Evolutionary conservation across 2,329 filamentous ascomycete species (phyloP).

Genomic region (Mariannaea sp.): DNA sequence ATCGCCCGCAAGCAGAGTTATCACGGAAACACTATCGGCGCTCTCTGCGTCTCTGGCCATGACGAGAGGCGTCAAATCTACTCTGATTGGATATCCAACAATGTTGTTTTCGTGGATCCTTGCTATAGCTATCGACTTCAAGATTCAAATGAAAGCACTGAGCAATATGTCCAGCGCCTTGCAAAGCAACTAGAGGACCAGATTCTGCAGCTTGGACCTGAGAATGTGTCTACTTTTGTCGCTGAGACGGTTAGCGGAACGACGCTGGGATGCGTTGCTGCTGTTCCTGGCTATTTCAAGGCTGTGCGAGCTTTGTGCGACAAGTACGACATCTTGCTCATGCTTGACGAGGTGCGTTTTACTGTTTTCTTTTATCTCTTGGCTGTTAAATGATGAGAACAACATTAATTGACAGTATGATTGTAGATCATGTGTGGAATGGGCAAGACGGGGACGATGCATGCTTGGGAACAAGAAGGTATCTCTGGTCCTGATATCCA

Average conservation of each 20-base stretch:
- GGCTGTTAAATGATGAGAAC: too few species aligned
- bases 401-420: background rate
- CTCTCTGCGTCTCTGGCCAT: slow-evolving; percentile 46
- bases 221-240: slow-evolving; percentile 19
- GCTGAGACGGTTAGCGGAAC: slow-evolving; percentile 21
- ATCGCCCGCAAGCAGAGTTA: slow-evolving; percentile 53
- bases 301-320: slow-evolving; percentile 71
- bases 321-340: slow-evolving; percentile 70
- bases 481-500: slow-evolving; percentile 28
- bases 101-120: slow-evolving; percentile 15
- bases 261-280: slow-evolving; percentile 65
- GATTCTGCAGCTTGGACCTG: slow-evolving; percentile 14
- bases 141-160: background rate
- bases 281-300: slow-evolving; percentile 68
- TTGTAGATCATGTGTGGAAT: slow-evolving; percentile 36
- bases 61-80: slow-evolving; percentile 20
- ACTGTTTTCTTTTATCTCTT: too few species aligned
- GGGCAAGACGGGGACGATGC: slow-evolving; percentile 28
- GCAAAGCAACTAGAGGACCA: slow-evolving; percentile 14
- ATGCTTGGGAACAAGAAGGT: slow-evolving; percentile 31
- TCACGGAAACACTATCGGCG: slow-evolving; percentile 56
- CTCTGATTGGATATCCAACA: slow-evolving; percentile 18
- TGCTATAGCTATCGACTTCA: slow-evolving; percentile 12
- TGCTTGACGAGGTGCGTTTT: slow-evolving; percentile 57
- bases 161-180: slow-evolving; percentile 1